Percentiles rank a stretch among this genome's conserved stretches.
phyloP scores from a whole-genome alignment of 805 yeast species.

The Cyberlindnera euphorbiiphila region DNA sequence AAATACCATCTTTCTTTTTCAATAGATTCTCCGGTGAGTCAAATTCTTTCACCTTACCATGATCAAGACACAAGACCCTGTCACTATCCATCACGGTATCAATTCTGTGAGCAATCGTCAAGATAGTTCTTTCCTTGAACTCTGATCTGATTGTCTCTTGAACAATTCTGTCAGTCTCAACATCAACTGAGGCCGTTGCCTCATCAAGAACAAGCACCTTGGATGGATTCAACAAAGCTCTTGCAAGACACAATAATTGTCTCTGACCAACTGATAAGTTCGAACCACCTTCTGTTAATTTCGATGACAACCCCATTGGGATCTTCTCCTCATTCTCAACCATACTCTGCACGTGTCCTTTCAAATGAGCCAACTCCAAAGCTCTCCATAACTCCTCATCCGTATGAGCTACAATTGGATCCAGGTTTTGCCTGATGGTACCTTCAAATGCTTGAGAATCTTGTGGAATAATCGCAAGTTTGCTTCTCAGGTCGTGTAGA shows the following conservation, averaged over 20 bases:
- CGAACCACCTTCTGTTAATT: constrained; percentile 62
- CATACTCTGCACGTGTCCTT: constrained; percentile 55
- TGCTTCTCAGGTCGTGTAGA: constrained; percentile 69
- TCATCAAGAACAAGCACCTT: constrained; percentile 73
- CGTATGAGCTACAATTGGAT: constrained; percentile 63
- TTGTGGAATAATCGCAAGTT: constrained; percentile 85
- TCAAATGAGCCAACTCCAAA: constrained; percentile 73
- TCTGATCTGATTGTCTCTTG: constrained; percentile 76
- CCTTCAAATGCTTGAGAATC: constrained; percentile 93
- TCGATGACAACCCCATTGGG: constrained; percentile 47
- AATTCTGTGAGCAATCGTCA: constrained; percentile 82
- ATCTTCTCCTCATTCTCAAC: constrained; percentile 47
- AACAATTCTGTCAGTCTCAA: constrained; percentile 72
- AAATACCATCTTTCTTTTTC: constrained; percentile 60
- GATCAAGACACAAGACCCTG: constrained; percentile 67
- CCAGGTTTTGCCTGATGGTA: constrained; percentile 77
- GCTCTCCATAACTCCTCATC: constrained; percentile 83
- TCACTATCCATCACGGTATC: constrained; percentile 83
- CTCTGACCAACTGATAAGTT: constrained; percentile 76
- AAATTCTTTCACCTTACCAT: constrained; percentile 72
- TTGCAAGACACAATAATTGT: constrained; percentile 75
- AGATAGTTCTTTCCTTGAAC: constrained; percentile 70
- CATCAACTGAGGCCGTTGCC: constrained; percentile 89
- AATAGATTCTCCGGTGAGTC: constrained; percentile 68
- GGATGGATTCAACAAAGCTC: constrained; percentile 64